phyloP scores from a whole-genome alignment of 805 yeast genomes.

The Geotrichum ghanense region DNA sequence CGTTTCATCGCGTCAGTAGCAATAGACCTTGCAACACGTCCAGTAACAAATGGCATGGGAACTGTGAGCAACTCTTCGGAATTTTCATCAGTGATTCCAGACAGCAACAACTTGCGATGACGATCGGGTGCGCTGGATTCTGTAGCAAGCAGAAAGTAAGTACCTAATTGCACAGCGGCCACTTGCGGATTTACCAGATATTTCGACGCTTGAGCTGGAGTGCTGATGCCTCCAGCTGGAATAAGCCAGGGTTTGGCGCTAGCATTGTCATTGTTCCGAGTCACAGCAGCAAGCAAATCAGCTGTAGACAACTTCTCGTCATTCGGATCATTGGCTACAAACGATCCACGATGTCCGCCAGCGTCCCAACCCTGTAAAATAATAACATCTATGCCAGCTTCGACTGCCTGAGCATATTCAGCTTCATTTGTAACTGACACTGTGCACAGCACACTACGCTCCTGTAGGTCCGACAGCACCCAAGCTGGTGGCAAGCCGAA shows the following conservation, averaged over 20 bases:
- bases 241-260: not conserved
- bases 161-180: not conserved
- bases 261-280: not conserved
- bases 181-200: not conserved
- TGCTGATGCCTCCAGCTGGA: not conserved
- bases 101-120: not conserved
- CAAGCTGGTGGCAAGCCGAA: not conserved
- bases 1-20: not conserved
- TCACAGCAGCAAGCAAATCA: not conserved
- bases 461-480: not conserved
- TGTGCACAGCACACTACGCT: not conserved
- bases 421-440: not conserved
- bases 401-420: not conserved
- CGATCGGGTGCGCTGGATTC: not conserved
- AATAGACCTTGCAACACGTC: not conserved
- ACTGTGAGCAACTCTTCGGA: not conserved
- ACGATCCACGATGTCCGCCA: not conserved
- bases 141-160: not conserved
- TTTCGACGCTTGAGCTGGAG: not conserved
- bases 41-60: not conserved
- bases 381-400: not conserved
- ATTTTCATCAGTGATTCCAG: not conserved
- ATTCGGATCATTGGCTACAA: not conserved
- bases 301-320: not conserved
- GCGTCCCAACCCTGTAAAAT: not conserved